A percentile compares a stretch with the other conserved stretches of the same genome.
These are phyloP conservation scores for Hypomontagnella monticulosa DNA, from an alignment of 495 filamentous ascomycete genomes.

Conservation along the genomic window DNA sequence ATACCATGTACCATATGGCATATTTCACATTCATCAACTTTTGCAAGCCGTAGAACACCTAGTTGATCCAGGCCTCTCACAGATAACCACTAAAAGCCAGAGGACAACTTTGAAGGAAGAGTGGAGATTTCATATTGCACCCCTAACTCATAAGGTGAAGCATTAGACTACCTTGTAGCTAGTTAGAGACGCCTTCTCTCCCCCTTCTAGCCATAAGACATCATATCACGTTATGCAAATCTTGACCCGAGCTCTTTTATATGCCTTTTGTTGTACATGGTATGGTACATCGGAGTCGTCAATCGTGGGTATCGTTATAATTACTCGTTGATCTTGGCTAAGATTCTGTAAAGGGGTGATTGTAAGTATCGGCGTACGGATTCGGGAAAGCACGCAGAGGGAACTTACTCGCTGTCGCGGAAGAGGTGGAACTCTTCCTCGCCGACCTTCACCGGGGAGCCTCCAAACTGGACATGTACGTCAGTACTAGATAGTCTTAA, in stretches of 20 bases:
- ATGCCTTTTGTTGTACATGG: conserved; percentile 45
- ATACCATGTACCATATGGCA: too few species aligned
- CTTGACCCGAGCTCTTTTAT: conserved; percentile 38
- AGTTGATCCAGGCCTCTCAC: not conserved
- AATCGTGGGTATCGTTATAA: conserved; percentile 40
- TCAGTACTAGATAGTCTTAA: conserved; percentile 41
- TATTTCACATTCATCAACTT: too few species aligned
- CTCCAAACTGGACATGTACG: conserved; percentile 76
- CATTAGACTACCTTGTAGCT: conserved; percentile 19
- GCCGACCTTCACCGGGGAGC: conserved; percentile 94
- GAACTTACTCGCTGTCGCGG: conserved; percentile 92
- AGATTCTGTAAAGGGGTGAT: conserved; percentile 61
- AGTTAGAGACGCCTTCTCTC: conserved; percentile 22
- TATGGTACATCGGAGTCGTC: conserved; percentile 50
- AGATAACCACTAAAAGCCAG: not conserved
- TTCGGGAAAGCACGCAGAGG: not conserved
- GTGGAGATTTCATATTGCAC: conserved; percentile 40
- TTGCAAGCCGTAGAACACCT: too few species aligned
- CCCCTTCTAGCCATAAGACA: conserved; percentile 15
- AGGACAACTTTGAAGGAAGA: conserved; percentile 23
- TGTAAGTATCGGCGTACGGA: conserved; percentile 1
- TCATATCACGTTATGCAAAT: conserved; percentile 38
- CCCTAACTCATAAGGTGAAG: conserved; percentile 18
- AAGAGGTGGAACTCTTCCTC: conserved; percentile 96
- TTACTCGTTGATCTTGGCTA: conserved; percentile 91